A percentile compares a stretch with the other conserved stretches of the same genome.
Conservation (phyloP, 768 basidiomycete genomes). For the Rhizopogon vulgaris region DNA sequence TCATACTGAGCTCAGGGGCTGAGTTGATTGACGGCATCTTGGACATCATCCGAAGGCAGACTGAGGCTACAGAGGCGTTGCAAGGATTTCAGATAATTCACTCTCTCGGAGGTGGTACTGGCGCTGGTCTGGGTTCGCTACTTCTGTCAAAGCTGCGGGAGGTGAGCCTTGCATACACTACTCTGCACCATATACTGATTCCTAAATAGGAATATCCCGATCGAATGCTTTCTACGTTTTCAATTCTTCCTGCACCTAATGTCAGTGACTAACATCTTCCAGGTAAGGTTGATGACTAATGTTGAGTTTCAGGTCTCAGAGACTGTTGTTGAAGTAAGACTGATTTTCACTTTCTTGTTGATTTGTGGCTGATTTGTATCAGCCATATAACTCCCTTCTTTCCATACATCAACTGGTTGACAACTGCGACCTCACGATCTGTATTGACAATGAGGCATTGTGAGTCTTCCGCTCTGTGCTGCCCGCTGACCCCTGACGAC, state of each 20-base stretch:
- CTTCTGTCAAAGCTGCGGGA: conserved; percentile 79
- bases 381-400: conserved; percentile 82
- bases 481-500: neutral
- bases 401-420: conserved; percentile 89
- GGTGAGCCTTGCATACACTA: conserved; percentile 30
- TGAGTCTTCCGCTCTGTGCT: conserved; percentile 25
- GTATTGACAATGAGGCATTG: conserved; percentile 86
- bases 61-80: conserved; percentile 76
- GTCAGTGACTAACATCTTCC: conserved; percentile 21
- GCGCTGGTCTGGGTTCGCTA: conserved; percentile 78
- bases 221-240: conserved; percentile 47
- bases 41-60: conserved; percentile 73
- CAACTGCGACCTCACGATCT: conserved; percentile 77
- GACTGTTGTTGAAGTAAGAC: conserved; percentile 45
- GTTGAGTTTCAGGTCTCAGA: conserved; percentile 31
- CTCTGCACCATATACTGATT: neutral
- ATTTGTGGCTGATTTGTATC: conserved; percentile 6
- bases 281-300: conserved; percentile 8
- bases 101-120: conserved; percentile 89
- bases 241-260: conserved; percentile 50
- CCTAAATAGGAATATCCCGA: conserved; percentile 52
- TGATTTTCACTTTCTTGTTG: neutral
- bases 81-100: conserved; percentile 91
- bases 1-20: conserved; percentile 50
- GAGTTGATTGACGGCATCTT: conserved; percentile 86